phyloP scores from a whole-genome alignment of 805 yeast genomes.

The Wickerhamomyces canadensis region DNA sequence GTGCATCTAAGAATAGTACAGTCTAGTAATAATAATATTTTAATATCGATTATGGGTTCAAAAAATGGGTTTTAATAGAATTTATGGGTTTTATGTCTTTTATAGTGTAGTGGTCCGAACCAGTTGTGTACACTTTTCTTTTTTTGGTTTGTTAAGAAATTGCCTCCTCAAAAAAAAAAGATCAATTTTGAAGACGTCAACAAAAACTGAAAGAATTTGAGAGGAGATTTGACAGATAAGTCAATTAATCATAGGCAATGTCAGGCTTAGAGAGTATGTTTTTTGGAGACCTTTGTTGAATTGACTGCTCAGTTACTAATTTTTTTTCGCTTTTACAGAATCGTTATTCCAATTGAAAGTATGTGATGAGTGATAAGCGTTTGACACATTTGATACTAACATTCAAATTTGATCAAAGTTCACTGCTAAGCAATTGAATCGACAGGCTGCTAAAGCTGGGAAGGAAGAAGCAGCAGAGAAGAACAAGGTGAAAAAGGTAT shows the following conservation, averaged over 20 bases:
- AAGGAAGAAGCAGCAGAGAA: constrained; percentile 87
- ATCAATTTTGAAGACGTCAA: not conserved
- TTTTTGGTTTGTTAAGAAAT: too few relatives aligned
- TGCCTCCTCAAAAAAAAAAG: not conserved
- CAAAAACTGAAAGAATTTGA: not conserved
- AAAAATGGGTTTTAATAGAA: too few relatives aligned
- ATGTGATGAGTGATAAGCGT: constrained; percentile 9
- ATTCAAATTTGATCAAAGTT: constrained; percentile 43
- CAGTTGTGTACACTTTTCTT: too few relatives aligned
- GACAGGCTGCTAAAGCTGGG: constrained; percentile 86
- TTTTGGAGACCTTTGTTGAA: too few relatives aligned
- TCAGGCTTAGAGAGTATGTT: constrained; percentile 31
- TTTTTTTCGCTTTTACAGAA: constrained; percentile 29
- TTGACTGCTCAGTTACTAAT: too few relatives aligned
- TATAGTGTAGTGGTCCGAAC: too few relatives aligned
- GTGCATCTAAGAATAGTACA: too few relatives aligned
- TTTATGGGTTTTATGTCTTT: too few relatives aligned
- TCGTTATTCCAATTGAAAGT: constrained; percentile 61
- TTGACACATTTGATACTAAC: constrained; percentile 8
- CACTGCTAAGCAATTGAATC: constrained; percentile 87
- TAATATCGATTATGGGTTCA: too few relatives aligned
- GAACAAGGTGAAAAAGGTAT: constrained; percentile 72
- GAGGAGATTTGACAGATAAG: not conserved
- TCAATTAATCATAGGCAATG: constrained; percentile 23
- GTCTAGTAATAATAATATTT: too few relatives aligned